Base-by-base conservation (phyloP, 129 eudicot genomes). In the Chrysanthemum seticuspe region DNA sequence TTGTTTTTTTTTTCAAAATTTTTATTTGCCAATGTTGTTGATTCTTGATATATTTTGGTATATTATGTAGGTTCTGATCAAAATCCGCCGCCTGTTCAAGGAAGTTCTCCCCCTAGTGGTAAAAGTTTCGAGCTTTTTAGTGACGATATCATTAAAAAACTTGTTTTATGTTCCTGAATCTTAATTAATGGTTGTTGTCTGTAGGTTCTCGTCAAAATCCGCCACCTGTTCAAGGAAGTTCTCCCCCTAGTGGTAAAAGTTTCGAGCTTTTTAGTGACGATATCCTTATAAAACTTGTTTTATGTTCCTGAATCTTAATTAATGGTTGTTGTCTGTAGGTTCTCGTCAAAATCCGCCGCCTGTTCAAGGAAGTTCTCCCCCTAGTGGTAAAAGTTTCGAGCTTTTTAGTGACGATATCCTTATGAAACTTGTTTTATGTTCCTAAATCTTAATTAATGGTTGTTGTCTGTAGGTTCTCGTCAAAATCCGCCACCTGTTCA, bases 331-430 rank as follows among this genome's bases (percentile, higher is more conserved):
- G 25, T 23, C 25, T 70, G 18, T 40, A 72, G 78, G 31, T 74
- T 74, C 71, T 2, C 51, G 49, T 10, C 70, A 74, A 50, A 74
- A 18, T 62, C 53, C 70, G 16, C 78, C 78, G 0, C 70, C 77
- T 21, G 50, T 1, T 2, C 61, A 49, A 13, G 34, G 51, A 62
- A 15, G 36, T 50, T 10, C 34, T 27, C 48, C 61, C 8, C 49
- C 49, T 3, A 34, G 5, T 34, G 66, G 40, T 11, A 61, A 34
- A 34, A 34, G 0, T 34, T 4, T 0, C 40, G 40, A 34, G 40
- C 40, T 4, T 34, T 34, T 5, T 34, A 34, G 40, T 34, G 40
- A 34, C 40, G 40, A 34, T 34, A 34, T 34, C 40, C 40, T 34
- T 34, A 34, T 4, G 4, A 34, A 23, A 23, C 25, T 23, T 23